A percentile compares a stretch with the other conserved stretches of the same genome.
These are phyloP conservation scores for Aspergillus nidulans DNA, from an alignment of 495 filamentous ascomycete species.

Conservation along the genomic window DNA sequence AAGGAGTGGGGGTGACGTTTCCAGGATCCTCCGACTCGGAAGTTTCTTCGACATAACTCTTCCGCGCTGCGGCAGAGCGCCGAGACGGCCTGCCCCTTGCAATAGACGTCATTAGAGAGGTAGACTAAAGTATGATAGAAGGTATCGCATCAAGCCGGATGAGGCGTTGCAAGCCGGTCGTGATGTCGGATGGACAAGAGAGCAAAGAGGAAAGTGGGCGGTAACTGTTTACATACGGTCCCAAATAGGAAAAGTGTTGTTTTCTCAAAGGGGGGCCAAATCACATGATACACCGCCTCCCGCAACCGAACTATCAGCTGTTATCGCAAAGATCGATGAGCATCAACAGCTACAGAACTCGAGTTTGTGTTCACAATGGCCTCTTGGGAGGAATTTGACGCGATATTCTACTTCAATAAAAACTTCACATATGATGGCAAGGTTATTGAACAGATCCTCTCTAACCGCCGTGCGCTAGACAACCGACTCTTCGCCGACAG, in stretches of 20 bases:
- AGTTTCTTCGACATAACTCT: conserved; percentile 66
- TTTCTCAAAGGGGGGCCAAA: conserved; percentile 14
- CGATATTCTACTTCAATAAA: conserved; percentile 58
- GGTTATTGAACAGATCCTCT: conserved; percentile 53
- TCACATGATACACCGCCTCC: conserved; percentile 24
- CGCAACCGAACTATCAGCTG: not conserved
- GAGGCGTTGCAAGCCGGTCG: conserved; percentile 13
- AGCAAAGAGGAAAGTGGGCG: conserved; percentile 32
- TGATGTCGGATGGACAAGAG: conserved; percentile 23
- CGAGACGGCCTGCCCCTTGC: conserved; percentile 73
- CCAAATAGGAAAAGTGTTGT: conserved; percentile 33
- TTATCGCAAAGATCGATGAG: not conserved
- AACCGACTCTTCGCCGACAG: conserved; percentile 71
- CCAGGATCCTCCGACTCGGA: conserved; percentile 64
- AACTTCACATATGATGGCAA: conserved; percentile 59
- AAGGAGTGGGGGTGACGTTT: conserved; percentile 46
- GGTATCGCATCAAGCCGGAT: conserved; percentile 30
- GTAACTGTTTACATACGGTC: conserved; percentile 46
- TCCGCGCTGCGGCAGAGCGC: conserved; percentile 63
- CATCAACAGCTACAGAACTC: not conserved
- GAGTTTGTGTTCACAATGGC: conserved; percentile 27
- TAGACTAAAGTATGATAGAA: conserved; percentile 14
- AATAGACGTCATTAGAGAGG: conserved; percentile 47
- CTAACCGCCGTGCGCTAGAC: conserved; percentile 57
- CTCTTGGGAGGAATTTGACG: conserved; percentile 54